Conservation (phyloP, 176 grass and related monocot genomes). For the Carex littledalei region DNA sequence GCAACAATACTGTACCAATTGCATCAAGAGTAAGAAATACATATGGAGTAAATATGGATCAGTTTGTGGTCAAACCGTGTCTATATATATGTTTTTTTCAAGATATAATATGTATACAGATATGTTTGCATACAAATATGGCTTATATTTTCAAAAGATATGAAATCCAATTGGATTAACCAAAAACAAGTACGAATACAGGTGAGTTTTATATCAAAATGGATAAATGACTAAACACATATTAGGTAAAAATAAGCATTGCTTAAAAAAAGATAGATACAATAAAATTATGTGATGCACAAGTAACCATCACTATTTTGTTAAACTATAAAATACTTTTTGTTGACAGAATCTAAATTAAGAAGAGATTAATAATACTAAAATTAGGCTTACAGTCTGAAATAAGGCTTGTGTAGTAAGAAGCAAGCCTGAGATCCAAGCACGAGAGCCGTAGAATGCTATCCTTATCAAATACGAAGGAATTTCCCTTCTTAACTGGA, state of each 20-base stretch:
- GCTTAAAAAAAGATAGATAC: not conserved
- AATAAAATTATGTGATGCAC: not conserved
- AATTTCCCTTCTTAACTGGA: slow-evolving; percentile 16
- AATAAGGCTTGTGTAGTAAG: slow-evolving; percentile 17
- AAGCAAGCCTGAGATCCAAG: slow-evolving; percentile 20
- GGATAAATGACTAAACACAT: not conserved
- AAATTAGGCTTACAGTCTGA: slow-evolving; percentile 14
- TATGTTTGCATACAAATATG: not conserved
- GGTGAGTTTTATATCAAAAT: not conserved
- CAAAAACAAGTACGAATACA: not conserved
- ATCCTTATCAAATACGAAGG: slow-evolving; percentile 2
- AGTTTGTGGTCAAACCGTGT: not conserved
- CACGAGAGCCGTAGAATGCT: slow-evolving; percentile 4
- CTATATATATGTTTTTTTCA: not conserved
- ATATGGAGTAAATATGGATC: not conserved
- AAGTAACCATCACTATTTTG: not conserved
- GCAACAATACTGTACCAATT: not conserved
- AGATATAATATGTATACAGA: not conserved
- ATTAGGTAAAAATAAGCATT: not conserved
- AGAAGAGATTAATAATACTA: not conserved
- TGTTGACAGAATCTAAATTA: not conserved
- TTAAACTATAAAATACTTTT: not conserved
- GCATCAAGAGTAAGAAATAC: not conserved
- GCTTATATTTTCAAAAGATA: not conserved
- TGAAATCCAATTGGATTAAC: not conserved